Percentiles rank a stretch among this genome's conserved stretches.
These are phyloP conservation scores for Aspergillus panamensis DNA, from an alignment of 495 filamentous ascomycete genomes.

Conservation along the genomic window DNA sequence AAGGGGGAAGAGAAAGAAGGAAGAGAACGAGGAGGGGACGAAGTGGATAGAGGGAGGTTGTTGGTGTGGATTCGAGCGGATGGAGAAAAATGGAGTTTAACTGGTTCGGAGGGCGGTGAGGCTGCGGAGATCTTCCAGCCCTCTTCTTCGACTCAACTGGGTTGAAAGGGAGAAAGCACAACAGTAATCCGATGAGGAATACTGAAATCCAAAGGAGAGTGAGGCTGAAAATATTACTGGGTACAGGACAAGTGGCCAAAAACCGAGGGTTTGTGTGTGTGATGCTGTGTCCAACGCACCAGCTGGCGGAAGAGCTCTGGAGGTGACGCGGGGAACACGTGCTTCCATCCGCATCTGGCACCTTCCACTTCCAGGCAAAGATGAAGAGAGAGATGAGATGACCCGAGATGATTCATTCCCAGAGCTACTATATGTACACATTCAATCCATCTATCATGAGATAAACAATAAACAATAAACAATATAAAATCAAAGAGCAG, in stretches of 20 bases:
- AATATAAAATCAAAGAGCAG: neutral
- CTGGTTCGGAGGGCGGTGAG: conserved; percentile 19
- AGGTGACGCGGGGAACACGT: conserved; percentile 35
- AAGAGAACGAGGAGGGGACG: conserved; percentile 7
- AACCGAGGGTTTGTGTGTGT: neutral
- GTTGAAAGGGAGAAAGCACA: neutral
- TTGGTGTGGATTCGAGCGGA: conserved; percentile 17
- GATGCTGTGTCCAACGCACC: neutral
- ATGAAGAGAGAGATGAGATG: neutral
- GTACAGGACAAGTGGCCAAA: neutral
- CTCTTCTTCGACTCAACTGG: neutral
- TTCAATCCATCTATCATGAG: neutral
- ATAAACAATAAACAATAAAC: neutral
- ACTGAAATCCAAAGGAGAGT: no score
- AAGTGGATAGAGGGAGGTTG: conserved; percentile 14
- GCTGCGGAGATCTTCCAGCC: neutral
- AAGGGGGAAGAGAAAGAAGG: neutral
- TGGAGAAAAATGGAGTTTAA: conserved; percentile 18
- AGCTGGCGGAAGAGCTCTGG: conserved; percentile 5
- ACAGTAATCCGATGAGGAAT: no score
- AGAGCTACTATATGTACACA: neutral
- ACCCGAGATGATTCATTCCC: neutral
- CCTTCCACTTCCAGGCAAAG: conserved; percentile 10
- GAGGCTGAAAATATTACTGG: neutral
- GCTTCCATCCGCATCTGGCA: conserved; percentile 19